Percentiles rank a stretch among this genome's conserved stretches.
Evolutionary conservation across 2,329 filamentous ascomycete species (phyloP).

Genomic region (Aspergillus ibericus): DNA sequence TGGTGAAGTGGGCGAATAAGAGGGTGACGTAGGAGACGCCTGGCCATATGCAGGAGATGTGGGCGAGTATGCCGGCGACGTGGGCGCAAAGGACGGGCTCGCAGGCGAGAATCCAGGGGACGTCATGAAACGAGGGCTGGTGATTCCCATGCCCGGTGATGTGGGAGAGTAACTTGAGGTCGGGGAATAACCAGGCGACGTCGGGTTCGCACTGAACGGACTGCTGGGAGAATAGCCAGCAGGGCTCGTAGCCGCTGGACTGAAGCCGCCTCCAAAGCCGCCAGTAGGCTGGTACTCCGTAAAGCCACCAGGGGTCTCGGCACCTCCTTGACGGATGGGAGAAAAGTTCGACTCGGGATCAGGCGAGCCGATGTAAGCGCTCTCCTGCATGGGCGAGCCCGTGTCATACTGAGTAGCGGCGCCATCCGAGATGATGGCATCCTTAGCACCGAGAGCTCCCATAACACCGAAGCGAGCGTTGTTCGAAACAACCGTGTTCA

Average conservation of each 20-base stretch:
- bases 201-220: conserved; percentile 72
- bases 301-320: conserved; percentile 58
- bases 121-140: conserved; percentile 57
- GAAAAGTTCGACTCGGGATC: conserved; percentile 66
- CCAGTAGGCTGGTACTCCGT: conserved; percentile 68
- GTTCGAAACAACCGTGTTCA: conserved; percentile 90
- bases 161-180: conserved; percentile 69
- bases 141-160: conserved; percentile 64
- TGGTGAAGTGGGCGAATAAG: conserved; percentile 56
- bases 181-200: conserved; percentile 67
- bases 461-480: conserved; percentile 83
- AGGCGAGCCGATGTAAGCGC: conserved; percentile 61
- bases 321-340: conserved; percentile 70
- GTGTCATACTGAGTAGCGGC: conserved; percentile 91
- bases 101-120: conserved; percentile 56
- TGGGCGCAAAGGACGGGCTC: conserved; percentile 55
- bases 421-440: conserved; percentile 69
- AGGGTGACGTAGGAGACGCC: conserved; percentile 63
- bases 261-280: conserved; percentile 62
- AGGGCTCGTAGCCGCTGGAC: conserved; percentile 68
- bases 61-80: conserved; percentile 69
- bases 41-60: conserved; percentile 70
- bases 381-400: conserved; percentile 63
- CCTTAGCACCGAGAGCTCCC: conserved; percentile 75
- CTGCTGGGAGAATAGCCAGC: conserved; percentile 65